Percentiles rank a stretch among this genome's conserved stretches.
phyloP scores from a whole-genome alignment of 2,329 filamentous ascomycete species.

The Aspergillus candidus region DNA sequence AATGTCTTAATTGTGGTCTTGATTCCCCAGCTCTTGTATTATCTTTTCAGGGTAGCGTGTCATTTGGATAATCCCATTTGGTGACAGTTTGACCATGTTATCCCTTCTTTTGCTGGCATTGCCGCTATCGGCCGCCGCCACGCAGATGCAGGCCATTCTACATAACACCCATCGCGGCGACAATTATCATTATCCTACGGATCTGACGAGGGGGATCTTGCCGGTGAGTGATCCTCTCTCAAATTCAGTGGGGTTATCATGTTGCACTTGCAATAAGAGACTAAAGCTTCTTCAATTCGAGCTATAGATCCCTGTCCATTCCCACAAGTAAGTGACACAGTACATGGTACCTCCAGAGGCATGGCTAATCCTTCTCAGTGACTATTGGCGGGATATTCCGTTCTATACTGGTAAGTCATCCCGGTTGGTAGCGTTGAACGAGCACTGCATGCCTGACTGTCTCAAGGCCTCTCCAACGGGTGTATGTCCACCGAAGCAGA shows the following conservation, averaged over 20 bases:
- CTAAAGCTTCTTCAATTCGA: neutral
- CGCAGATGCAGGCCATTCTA: slow-evolving; percentile 51
- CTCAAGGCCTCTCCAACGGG: slow-evolving; percentile 49
- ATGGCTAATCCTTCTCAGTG: slow-evolving; percentile 38
- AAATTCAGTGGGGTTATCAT: neutral
- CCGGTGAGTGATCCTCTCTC: slow-evolving; percentile 39
- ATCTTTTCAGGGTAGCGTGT: no score
- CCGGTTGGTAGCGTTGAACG: neutral
- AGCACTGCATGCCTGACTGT: slow-evolving; percentile 10
- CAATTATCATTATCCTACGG: slow-evolving; percentile 55
- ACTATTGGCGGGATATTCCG: slow-evolving; percentile 49
- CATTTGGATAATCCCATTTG: no score
- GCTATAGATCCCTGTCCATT: slow-evolving; percentile 36
- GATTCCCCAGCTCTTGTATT: neutral
- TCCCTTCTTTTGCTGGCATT: slow-evolving; percentile 15
- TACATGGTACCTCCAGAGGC: neutral
- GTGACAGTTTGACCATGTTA: no score
- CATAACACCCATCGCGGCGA: slow-evolving; percentile 48
- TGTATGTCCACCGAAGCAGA: slow-evolving; percentile 56
- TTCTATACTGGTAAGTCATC: slow-evolving; percentile 43
- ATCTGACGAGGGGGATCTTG: slow-evolving; percentile 54
- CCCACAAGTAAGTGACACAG: slow-evolving; percentile 31
- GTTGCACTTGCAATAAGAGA: no score
- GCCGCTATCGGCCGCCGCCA: slow-evolving; percentile 24
- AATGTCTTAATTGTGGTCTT: neutral